These are phyloP conservation scores for Salvia rosmarinus DNA, from an alignment of 257 asterid genomes.

Conservation along the genomic window DNA sequence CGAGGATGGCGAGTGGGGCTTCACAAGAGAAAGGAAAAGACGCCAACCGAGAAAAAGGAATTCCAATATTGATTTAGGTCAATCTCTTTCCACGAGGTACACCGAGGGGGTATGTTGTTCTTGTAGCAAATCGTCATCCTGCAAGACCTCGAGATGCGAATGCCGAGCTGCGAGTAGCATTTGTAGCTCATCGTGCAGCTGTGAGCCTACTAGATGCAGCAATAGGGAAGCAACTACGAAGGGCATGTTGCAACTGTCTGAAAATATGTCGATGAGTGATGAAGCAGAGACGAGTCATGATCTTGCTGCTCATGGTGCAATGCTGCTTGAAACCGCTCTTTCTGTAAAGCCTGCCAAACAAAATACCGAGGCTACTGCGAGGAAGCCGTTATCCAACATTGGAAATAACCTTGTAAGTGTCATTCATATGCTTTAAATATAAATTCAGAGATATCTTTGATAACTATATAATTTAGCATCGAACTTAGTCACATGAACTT, in stretches of 20 bases:
- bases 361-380: constrained; percentile 44
- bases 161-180: constrained; percentile 66
- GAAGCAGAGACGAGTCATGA: constrained; percentile 45
- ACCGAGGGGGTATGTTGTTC: constrained; percentile 58
- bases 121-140: constrained; percentile 66
- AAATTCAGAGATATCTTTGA: background rate
- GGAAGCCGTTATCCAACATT: constrained; percentile 90
- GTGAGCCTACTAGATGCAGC: constrained; percentile 65
- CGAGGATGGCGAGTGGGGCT: constrained; percentile 51
- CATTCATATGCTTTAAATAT: background rate
- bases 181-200: constrained; percentile 63
- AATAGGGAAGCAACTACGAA: constrained; percentile 44
- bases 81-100: background rate
- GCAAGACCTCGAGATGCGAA: constrained; percentile 81
- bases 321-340: constrained; percentile 79
- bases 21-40: constrained; percentile 41
- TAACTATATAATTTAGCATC: no score
- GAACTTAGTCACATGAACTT: background rate
- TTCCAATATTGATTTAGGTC: constrained; percentile 38
- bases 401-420: constrained; percentile 76
- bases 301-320: constrained; percentile 85
- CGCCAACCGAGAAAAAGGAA: constrained; percentile 44
- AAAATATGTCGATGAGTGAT: constrained; percentile 39
- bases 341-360: constrained; percentile 55
- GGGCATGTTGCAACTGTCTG: constrained; percentile 29